Conservation (phyloP, 345 rosid genomes). For the Bruguiera sexangula region DNA sequence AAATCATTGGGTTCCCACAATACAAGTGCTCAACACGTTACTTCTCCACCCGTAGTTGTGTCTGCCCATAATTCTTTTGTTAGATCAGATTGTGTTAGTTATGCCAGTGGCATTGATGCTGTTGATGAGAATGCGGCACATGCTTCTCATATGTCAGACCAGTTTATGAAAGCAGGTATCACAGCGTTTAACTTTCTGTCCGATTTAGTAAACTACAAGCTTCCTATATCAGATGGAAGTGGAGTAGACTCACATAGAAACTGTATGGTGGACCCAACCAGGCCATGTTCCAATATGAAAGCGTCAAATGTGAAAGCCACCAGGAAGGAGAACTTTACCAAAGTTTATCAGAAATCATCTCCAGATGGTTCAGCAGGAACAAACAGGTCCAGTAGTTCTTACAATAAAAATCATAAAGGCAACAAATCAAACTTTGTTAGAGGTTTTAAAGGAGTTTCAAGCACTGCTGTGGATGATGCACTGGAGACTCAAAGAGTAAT, state of each 20-base stretch:
- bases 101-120: slow-evolving; percentile 41
- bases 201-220: slow-evolving; percentile 62
- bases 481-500: slow-evolving; percentile 23
- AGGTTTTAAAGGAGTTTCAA: slow-evolving; percentile 48
- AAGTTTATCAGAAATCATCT: slow-evolving; percentile 52
- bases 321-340: slow-evolving; percentile 48
- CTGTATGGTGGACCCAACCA: slow-evolving; percentile 59
- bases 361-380: slow-evolving; percentile 34
- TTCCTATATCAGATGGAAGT: slow-evolving; percentile 54
- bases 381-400: slow-evolving; percentile 28
- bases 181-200: slow-evolving; percentile 57
- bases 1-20: slow-evolving; percentile 39
- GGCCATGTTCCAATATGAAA: slow-evolving; percentile 44
- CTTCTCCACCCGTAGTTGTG: slow-evolving; percentile 33
- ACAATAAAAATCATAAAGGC: slow-evolving; percentile 40
- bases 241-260: slow-evolving; percentile 33
- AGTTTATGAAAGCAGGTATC: slow-evolving; percentile 67
- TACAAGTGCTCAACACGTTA: slow-evolving; percentile 27
- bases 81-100: slow-evolving; percentile 45
- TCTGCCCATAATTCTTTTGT: slow-evolving; percentile 40
- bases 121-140: slow-evolving; percentile 32
- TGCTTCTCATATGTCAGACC: slow-evolving; percentile 58
- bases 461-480: slow-evolving; percentile 29
- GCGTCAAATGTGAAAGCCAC: slow-evolving; percentile 50
- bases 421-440: slow-evolving; percentile 35